Evolutionary conservation across 805 yeast species (phyloP), one percentile per base, ranked within the genome.

Genomic region (Ogataea pignaliae): DNA sequence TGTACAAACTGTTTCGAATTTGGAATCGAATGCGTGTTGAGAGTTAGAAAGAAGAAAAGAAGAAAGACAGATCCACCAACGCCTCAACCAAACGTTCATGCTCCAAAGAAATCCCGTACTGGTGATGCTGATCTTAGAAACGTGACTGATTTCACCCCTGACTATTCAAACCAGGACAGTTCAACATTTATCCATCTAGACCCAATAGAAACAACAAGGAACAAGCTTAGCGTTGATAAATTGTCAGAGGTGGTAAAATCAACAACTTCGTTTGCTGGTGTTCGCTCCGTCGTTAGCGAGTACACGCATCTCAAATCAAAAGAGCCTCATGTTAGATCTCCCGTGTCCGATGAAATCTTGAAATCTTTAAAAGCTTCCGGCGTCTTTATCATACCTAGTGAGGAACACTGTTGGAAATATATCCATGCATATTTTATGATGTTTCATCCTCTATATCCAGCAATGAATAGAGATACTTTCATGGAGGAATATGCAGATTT

Each of bases 361-460:
- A 32, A 39, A 3, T 1, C n/a, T 5, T 31, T 39, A 14, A 32
- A 18, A n/a, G 13, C 21, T 18, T 10, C 21, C 6, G 36, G 29
- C 6, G 41, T 39, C 2, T 83, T 84, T 55, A 61, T 77, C 40
- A 61, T 84, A 30, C 90, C 91, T 1, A 72, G 76, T 9, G 63
- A 70, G 36, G 78, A 72, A 16, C 64, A 83, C 15, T 73, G 83
- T 44, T 76, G 76, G 51, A 85, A 79, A 50, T 64, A 83, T 43
- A 71, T 85, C 32, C 71, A 78, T 37, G 65, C 73, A 37, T 85
- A 73, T 60, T 85, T 85, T 52, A 74, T 72, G 37, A 75, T 75
- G 47, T 73, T 82, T 33, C 87, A 85, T 55, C 88, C 88, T 1
- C 54, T 74, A 31, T 74, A 82, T 61, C 93, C 93, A 11, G 74